phyloP scores from a whole-genome alignment of 768 basidiomycete species.

The Leccinum uliginosum region DNA sequence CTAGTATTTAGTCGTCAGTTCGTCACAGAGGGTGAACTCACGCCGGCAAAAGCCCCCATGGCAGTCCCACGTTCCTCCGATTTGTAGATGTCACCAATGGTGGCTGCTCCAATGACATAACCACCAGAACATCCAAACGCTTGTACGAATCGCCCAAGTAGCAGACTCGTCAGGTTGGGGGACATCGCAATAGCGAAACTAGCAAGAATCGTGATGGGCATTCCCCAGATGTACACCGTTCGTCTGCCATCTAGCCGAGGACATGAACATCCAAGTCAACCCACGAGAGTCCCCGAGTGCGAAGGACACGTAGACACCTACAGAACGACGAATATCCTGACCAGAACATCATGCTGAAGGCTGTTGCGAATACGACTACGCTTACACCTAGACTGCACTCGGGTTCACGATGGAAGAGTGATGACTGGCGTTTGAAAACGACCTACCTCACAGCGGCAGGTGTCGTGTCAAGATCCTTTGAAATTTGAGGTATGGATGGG shows the following conservation, averaged over 20 bases:
- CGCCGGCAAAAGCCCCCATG: slow-evolving; percentile 56
- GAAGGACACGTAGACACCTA: slow-evolving; percentile 20
- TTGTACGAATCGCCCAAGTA: slow-evolving; percentile 63
- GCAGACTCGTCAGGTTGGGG: slow-evolving; percentile 37
- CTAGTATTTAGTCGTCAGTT: neutral
- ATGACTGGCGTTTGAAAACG: neutral
- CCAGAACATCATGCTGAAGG: slow-evolving; percentile 48
- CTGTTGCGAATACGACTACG: slow-evolving; percentile 34
- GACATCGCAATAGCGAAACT: slow-evolving; percentile 58
- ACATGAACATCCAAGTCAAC: neutral
- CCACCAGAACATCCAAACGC: slow-evolving; percentile 59
- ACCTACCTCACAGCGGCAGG: slow-evolving; percentile 52
- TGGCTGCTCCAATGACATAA: slow-evolving; percentile 52
- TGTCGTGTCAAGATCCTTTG: slow-evolving; percentile 57
- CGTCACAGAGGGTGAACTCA: slow-evolving; percentile 21
- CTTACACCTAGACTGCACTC: slow-evolving; percentile 18
- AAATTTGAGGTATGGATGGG: slow-evolving; percentile 71
- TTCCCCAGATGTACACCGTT: slow-evolving; percentile 50
- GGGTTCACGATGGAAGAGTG: slow-evolving; percentile 43
- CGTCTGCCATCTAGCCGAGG: slow-evolving; percentile 55
- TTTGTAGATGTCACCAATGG: slow-evolving; percentile 64
- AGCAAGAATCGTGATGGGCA: slow-evolving; percentile 56
- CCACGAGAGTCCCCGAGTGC: neutral
- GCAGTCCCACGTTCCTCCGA: slow-evolving; percentile 58
- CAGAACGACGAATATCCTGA: slow-evolving; percentile 50